Conservation (phyloP, 306 rosid species). For the Fagus sylvatica region DNA sequence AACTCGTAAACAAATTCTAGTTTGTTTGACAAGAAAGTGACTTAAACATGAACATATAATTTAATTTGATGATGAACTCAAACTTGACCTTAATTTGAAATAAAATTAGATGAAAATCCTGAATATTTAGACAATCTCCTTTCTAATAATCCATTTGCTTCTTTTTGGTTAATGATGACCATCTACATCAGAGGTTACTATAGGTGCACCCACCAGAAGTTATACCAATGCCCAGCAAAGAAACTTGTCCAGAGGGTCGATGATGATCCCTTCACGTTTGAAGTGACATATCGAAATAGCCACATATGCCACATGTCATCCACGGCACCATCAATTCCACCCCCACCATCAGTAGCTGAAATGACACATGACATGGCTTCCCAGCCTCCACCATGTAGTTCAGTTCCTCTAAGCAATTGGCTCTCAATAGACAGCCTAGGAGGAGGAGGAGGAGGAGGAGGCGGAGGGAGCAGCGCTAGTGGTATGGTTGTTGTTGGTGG, state of each 20-base stretch:
- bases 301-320: conserved; percentile 75
- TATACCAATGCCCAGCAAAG: conserved; percentile 66
- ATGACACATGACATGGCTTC: conserved; percentile 20
- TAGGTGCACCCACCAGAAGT: conserved; percentile 73
- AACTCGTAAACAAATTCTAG: too few relatives aligned
- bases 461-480: not conserved
- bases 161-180: not conserved
- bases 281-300: conserved; percentile 47
- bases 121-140: too few relatives aligned
- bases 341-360: conserved; percentile 15
- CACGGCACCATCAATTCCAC: conserved; percentile 60
- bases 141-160: not conserved
- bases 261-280: conserved; percentile 43
- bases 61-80: too few relatives aligned
- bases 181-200: conserved; percentile 51
- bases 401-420: conserved; percentile 17
- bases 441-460: not conserved
- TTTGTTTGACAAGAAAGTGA: too few relatives aligned
- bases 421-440: conserved; percentile 29
- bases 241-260: conserved; percentile 69
- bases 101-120: too few relatives aligned
- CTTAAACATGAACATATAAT: too few relatives aligned
- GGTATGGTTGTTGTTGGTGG: not conserved
- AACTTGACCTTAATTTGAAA: too few relatives aligned
- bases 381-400: not conserved